Evolutionary conservation across 139 green algal genomes (phyloP).

Genomic region (Diplosphaera chodatii): DNA sequence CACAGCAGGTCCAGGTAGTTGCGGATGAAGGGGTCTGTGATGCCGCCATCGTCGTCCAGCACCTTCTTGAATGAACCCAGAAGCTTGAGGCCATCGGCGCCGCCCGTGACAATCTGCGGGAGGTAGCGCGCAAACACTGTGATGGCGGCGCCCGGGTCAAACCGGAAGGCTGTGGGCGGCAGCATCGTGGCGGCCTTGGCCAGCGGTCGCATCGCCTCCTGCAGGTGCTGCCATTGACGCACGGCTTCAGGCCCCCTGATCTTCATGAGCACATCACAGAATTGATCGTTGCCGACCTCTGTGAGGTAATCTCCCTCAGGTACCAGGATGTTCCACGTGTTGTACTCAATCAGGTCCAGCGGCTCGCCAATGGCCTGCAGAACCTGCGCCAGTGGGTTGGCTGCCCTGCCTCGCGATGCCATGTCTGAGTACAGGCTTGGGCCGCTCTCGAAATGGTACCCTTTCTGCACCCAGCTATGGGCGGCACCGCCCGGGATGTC

Average conservation of each 20-base stretch:
- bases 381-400: conserved; percentile 79
- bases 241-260: conserved; percentile 35
- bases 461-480: conserved; percentile 66
- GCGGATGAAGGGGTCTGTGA: conserved; percentile 78
- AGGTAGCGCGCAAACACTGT: conserved; percentile 72
- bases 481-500: conserved; percentile 71
- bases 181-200: conserved; percentile 67
- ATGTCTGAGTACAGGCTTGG: conserved; percentile 75
- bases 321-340: conserved; percentile 91
- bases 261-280: conserved; percentile 51
- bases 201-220: conserved; percentile 80
- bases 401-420: conserved; percentile 28
- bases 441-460: conserved; percentile 87
- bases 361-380: conserved; percentile 73
- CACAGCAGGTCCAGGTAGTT: conserved; percentile 95
- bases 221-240: conserved; percentile 37
- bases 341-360: conserved; percentile 79
- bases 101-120: conserved; percentile 41
- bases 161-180: conserved; percentile 76
- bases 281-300: conserved; percentile 67
- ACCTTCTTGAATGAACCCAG: conserved; percentile 77
- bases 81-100: conserved; percentile 41
- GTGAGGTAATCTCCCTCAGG: conserved; percentile 85
- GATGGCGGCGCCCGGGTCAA: conserved; percentile 53
- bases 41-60: conserved; percentile 15